Conservation (phyloP, 2,329 filamentous ascomycete genomes). For the Dissoconium aciculare region DNA sequence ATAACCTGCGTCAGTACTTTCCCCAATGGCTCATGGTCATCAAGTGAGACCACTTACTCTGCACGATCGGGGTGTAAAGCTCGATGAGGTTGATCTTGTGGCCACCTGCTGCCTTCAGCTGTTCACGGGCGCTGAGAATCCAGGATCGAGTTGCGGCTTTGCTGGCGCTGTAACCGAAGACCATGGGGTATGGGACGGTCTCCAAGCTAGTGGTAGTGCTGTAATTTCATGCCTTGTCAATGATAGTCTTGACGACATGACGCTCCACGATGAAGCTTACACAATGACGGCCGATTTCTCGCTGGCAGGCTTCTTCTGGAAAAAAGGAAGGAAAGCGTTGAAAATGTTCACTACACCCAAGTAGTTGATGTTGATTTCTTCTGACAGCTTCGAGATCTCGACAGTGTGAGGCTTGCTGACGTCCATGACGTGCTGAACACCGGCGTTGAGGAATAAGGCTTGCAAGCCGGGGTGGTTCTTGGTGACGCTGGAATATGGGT, state of each 20-base stretch:
- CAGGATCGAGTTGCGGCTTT: slow-evolving; percentile 43
- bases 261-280: no score
- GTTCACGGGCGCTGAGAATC: slow-evolving; percentile 37
- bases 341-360: slow-evolving; percentile 35
- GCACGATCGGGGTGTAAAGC: no score
- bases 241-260: no score
- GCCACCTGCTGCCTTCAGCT: slow-evolving; percentile 31
- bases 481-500: no score
- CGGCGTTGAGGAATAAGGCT: slow-evolving; percentile 38
- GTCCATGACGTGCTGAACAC: slow-evolving; percentile 37
- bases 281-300: slow-evolving; percentile 34
- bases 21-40: no score
- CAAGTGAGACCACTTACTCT: no score
- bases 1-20: slow-evolving; percentile 42
- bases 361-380: slow-evolving; percentile 34
- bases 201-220: slow-evolving; percentile 38
- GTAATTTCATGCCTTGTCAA: no score
- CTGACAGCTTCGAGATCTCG: no score
- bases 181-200: slow-evolving; percentile 33
- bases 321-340: slow-evolving; percentile 35
- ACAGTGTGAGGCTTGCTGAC: slow-evolving; percentile 35
- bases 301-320: slow-evolving; percentile 30
- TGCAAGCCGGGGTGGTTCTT: slow-evolving; percentile 36
- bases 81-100: slow-evolving; percentile 40
- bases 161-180: slow-evolving; percentile 39